Evolutionary conservation across 2,329 filamentous ascomycete genomes (phyloP), one percentile per base, ranked within the genome.

Genomic region (Fusarium hostae): DNA sequence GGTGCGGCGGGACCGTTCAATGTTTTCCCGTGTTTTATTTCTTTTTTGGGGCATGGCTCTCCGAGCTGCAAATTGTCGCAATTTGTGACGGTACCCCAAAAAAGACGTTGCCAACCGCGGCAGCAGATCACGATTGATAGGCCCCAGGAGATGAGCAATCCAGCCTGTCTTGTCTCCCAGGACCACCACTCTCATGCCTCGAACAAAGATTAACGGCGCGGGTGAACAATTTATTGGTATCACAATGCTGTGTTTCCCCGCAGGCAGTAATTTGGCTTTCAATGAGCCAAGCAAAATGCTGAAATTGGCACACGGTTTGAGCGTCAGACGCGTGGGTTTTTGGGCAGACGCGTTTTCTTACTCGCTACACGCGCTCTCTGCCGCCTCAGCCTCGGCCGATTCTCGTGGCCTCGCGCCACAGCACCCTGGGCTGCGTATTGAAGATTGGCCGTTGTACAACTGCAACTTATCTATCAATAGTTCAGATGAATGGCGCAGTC

Each of bases 1-100:
- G 28, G 43, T 66, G 66, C 55, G 52, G 47, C 47, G 41, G 54
- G 56, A 65, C 55, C 54, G 43, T 64, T 63, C 48, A 52, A 54
- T 51, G 51, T 70, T 63, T 67, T 63, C 48, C 62, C 30, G 43
- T 60, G 68, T 70, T 72, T 60, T 56, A 45, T 55, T 47, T 44
- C 40, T 41, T 59, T 67, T 66, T 73, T 72, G 41, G 56, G 66
- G 66, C 52, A 59, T 70, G 58, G 56, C 47, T 66, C 59, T 68
- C 65, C 57, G 56, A 43, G 32, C 35, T 63, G 44, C 39, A 72
- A 73, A 70, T 72, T 72, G 63, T 71, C 55, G 65, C 40, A 72
- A 72, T 72, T 71, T 72, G 58, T 52, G 48, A 52, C 10, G 26
- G 32, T 26, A 51, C 35, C 47, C 28, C 32, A 32, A 48, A 26